Evolutionary conservation across 371 early-diverging fungal species (phyloP), one percentile per base, ranked within the genome.

Genomic region (Apophysomyces sp.): DNA sequence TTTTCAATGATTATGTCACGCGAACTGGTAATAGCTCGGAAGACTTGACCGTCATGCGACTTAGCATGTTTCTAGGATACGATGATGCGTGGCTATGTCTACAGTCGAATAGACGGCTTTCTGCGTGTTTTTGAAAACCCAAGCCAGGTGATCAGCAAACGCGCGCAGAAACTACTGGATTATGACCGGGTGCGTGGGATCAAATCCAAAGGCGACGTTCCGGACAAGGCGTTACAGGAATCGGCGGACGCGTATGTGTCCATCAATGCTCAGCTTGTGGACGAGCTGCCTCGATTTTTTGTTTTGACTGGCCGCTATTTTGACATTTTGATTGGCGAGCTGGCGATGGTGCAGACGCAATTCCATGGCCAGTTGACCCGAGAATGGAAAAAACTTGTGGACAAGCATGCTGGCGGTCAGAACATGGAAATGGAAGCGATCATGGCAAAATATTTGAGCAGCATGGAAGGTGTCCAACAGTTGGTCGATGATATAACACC

Each of bases 241-340:
- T 89, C 89, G 0, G 90, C 92, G 1, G 87, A 83, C 30, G 88
- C 86, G 0, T 94, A 89, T 68, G 69, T 69, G 0, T 84, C 89
- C 1, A 86, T 94, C 63, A 89, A 92, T 65, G 89, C 82, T 5
- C 91, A 94, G 55, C 77, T 94, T 8, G 71, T 87, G 24, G 91
- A 92, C 29, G 92, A 94, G 62, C 67, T 94, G 12, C 94, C 94
- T 2, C 71, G 69, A 39, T 89, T 92, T 56, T 72, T 90, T 32
- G 66, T 61, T 13, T 63, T 91, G 36, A 86, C 87, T 0, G 71
- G 72, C 0, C 73, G 81, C 54, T 90, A 88, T 68, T 82, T 92
- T 61, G 86, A 90, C 37, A 59, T 83, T 28, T 75, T 91, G 8
- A 67, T 87, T 4, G 74, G 75, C 52, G 81, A 84, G 24, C 77